These are phyloP conservation scores for Blastomyces gilchristii DNA, from an alignment of 2,329 filamentous ascomycete species.

Conservation along the genomic window DNA sequence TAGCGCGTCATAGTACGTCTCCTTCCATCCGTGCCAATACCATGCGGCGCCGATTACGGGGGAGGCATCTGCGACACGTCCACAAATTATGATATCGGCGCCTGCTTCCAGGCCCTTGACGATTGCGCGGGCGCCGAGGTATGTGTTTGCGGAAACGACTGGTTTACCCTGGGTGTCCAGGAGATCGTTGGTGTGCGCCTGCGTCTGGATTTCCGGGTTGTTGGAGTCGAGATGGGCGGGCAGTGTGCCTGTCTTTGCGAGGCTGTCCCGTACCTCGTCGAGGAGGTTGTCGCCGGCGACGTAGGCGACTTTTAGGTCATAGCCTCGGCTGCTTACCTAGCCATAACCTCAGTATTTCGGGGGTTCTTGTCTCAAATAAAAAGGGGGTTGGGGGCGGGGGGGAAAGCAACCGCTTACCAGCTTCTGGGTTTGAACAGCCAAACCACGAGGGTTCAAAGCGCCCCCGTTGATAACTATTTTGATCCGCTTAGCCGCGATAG, in stretches of 20 bases:
- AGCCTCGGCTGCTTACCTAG: constrained; percentile 26
- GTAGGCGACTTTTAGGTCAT: constrained; percentile 36
- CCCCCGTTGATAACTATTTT: constrained; percentile 50
- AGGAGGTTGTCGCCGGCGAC: constrained; percentile 40
- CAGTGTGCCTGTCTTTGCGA: constrained; percentile 24
- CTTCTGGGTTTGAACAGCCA: constrained; percentile 39
- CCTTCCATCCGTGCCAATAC: constrained; percentile 47
- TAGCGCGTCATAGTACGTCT: constrained; percentile 40
- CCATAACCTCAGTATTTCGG: background rate
- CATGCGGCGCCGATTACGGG: constrained; percentile 48
- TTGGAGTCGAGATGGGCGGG: constrained; percentile 35
- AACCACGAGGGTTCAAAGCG: constrained; percentile 43
- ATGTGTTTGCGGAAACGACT: constrained; percentile 42
- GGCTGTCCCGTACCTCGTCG: constrained; percentile 23
- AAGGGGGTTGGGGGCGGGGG: background rate
- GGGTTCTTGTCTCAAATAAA: background rate
- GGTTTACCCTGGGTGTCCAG: constrained; percentile 28
- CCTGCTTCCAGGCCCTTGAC: constrained; percentile 34
- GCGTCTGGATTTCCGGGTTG: constrained; percentile 29
- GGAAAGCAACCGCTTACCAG: constrained; percentile 23
- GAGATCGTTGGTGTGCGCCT: constrained; percentile 31
- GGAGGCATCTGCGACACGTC: constrained; percentile 41
- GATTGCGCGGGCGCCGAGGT: constrained; percentile 44
- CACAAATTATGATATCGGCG: constrained; percentile 42
- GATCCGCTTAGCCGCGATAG: constrained; percentile 41